Evolutionary conservation across 2,329 filamentous ascomycete species (phyloP), one percentile per base, ranked within the genome.

Genomic region (Cytospora piceae): DNA sequence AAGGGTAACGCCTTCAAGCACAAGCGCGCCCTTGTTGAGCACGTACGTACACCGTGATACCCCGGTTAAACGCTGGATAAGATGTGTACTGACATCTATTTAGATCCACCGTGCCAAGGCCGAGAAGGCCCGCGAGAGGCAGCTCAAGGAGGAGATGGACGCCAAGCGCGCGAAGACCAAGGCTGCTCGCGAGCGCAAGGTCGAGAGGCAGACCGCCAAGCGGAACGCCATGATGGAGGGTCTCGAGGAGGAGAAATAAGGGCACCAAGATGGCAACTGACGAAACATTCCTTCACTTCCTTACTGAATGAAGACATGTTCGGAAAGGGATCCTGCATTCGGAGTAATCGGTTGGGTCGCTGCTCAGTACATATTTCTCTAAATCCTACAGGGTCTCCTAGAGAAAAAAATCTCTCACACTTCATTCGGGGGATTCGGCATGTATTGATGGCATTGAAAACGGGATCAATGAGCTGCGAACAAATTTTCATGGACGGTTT

Each of bases 1-100:
- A 99, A 99, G 94, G 96, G 95, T 96, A 99, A 99, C 91, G 94
- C 95, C 82, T 99, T 99, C 92, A 99, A 99, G 94, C 95, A 99
- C 93, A 99, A 98, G 94, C 91, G 95, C 85, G 95, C 94, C 79
- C 90, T 99, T 77, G 93, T 99, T 81, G 95, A 99, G 90, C 95
- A 99, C 87, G 95, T 99, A 96, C 80, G 95, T 93, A 61, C 32
- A 66, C 69, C 64, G 34, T 63, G 34, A 52, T 52, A 55, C 37
- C 32, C 17, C 52, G 51, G 42, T 42, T 29, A 12, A 24, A 49
- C 24, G 31, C 11, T 17, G 20, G 39, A 56, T 63, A 63, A 29
- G 17, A 54, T 57, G 39, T 49, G 14, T 64, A 54, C 64, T 66
- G 37, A 55, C 70, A 62, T 34, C 27, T 14, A 24, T 58, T 76